Percentiles rank a stretch among this genome's conserved stretches.
phyloP scores from a whole-genome alignment of 1,284 basidiomycete genomes.

The Thelephora terrestris region DNA sequence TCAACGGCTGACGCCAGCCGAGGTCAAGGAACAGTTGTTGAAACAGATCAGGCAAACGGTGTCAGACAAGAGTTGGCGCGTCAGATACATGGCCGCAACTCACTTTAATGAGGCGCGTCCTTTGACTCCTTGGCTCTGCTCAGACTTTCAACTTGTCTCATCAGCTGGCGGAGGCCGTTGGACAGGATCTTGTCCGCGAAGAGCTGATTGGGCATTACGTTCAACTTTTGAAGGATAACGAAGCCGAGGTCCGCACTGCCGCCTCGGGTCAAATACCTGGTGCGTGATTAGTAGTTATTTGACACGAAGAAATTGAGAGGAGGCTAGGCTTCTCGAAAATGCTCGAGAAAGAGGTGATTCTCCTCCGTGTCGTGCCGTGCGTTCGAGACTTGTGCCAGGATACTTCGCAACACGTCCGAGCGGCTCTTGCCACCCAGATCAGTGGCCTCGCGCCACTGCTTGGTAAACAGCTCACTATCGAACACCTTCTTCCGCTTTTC shows the following conservation, averaged over 20 bases:
- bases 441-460: constrained; percentile 95
- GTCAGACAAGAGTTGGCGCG: constrained; percentile 96
- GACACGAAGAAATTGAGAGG: constrained; percentile 1
- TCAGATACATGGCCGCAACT: constrained; percentile 97
- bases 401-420: constrained; percentile 93
- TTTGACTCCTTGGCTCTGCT: neutral
- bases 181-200: constrained; percentile 85
- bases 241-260: constrained; percentile 97
- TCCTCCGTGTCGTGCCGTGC: constrained; percentile 91
- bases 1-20: constrained; percentile 71
- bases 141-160: neutral
- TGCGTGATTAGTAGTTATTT: constrained; percentile 24
- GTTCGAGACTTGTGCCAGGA: constrained; percentile 94
- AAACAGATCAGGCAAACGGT: constrained; percentile 84
- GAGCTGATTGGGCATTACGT: constrained; percentile 94
- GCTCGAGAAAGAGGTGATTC: constrained; percentile 89
- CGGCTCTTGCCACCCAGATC: constrained; percentile 94
- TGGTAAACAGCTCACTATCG: constrained; percentile 90
- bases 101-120: constrained; percentile 85
- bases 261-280: constrained; percentile 95
- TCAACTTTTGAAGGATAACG: constrained; percentile 93
- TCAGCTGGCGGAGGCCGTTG: constrained; percentile 87
- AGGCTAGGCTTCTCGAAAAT: constrained; percentile 90
- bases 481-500: constrained; percentile 96
- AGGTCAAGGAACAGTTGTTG: constrained; percentile 87